A percentile compares a stretch with the other conserved stretches of the same genome.
Conservation (phyloP, 2,329 filamentous ascomycete species). For the Trichoderma pleuroti region DNA sequence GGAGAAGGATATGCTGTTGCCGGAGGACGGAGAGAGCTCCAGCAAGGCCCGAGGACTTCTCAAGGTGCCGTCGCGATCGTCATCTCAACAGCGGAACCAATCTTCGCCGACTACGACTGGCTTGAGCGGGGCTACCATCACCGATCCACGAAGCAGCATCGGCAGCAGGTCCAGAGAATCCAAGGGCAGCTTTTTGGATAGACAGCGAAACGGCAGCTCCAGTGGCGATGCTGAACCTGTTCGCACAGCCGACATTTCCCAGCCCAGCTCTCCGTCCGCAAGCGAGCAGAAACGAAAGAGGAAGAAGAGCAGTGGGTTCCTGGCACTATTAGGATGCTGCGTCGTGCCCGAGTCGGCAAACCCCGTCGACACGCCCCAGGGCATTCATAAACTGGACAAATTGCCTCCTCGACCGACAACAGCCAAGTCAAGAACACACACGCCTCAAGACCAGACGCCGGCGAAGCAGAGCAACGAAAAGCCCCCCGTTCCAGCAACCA, state of each 20-base stretch:
- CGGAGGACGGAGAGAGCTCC: slow-evolving; percentile 41
- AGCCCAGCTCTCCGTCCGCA: slow-evolving; percentile 50
- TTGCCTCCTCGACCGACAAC: slow-evolving; percentile 53
- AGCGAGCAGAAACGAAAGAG: slow-evolving; percentile 53
- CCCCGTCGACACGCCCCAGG: slow-evolving; percentile 50
- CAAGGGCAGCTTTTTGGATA: slow-evolving; percentile 60
- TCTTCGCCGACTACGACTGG: slow-evolving; percentile 57
- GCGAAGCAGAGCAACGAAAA: slow-evolving; percentile 47
- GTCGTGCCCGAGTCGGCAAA: slow-evolving; percentile 59
- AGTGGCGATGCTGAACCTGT: slow-evolving; percentile 51
- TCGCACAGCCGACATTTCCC: slow-evolving; percentile 47
- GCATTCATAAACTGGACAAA: slow-evolving; percentile 57
- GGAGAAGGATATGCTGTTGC: slow-evolving; percentile 40
- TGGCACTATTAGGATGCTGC: slow-evolving; percentile 65
- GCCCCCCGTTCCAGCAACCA: slow-evolving; percentile 37
- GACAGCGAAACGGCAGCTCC: slow-evolving; percentile 63
- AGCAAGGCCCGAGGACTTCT: slow-evolving; percentile 54
- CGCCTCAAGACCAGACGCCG: slow-evolving; percentile 48
- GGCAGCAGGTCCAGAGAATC: slow-evolving; percentile 63
- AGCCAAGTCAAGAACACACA: slow-evolving; percentile 51
- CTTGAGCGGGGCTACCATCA: slow-evolving; percentile 57
- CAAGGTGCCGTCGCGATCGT: slow-evolving; percentile 59
- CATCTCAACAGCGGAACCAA: slow-evolving; percentile 56
- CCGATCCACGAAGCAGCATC: slow-evolving; percentile 59
- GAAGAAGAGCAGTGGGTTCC: slow-evolving; percentile 52